Percentiles rank a stretch among this genome's conserved stretches.
Conservation (phyloP, 2,329 filamentous ascomycete genomes). For the Aplosporella prunicola region DNA sequence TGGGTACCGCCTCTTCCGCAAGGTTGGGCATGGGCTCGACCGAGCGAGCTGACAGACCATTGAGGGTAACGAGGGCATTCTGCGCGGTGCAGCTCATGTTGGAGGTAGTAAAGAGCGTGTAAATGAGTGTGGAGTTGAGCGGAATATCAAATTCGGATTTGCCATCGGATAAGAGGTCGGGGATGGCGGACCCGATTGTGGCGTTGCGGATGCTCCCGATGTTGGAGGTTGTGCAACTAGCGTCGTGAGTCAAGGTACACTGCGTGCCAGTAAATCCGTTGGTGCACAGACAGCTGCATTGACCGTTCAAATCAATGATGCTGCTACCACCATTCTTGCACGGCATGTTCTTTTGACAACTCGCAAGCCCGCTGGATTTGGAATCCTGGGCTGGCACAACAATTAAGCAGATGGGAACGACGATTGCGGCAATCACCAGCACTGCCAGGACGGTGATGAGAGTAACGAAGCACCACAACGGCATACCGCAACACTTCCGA, state of each 20-base stretch:
- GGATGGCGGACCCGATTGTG: slow-evolving; percentile 71
- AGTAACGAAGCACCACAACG: slow-evolving; percentile 66
- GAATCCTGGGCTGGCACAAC: slow-evolving; percentile 43
- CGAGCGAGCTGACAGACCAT: slow-evolving; percentile 32
- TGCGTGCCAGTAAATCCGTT: slow-evolving; percentile 69
- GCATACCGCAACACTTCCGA: slow-evolving; percentile 74
- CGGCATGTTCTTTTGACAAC: slow-evolving; percentile 51
- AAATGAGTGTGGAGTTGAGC: slow-evolving; percentile 57
- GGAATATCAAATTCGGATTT: slow-evolving; percentile 64
- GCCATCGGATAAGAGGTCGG: slow-evolving; percentile 59
- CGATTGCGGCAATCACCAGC: slow-evolving; percentile 68
- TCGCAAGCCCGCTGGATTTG: slow-evolving; percentile 15
- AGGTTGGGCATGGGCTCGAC: neutral
- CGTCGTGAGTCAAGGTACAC: slow-evolving; percentile 43
- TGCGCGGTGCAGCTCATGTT: slow-evolving; percentile 74
- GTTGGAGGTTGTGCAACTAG: slow-evolving; percentile 47
- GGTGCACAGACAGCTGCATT: slow-evolving; percentile 79
- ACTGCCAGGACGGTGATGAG: slow-evolving; percentile 56
- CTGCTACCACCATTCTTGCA: slow-evolving; percentile 78
- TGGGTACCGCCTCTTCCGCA: neutral
- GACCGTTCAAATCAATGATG: slow-evolving; percentile 50
- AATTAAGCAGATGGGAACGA: slow-evolving; percentile 62
- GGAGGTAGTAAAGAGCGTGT: slow-evolving; percentile 65
- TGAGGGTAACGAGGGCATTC: slow-evolving; percentile 81
- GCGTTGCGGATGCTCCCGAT: slow-evolving; percentile 43